Conservation (phyloP, 1,284 basidiomycete species). For the Pascua guehoae region DNA sequence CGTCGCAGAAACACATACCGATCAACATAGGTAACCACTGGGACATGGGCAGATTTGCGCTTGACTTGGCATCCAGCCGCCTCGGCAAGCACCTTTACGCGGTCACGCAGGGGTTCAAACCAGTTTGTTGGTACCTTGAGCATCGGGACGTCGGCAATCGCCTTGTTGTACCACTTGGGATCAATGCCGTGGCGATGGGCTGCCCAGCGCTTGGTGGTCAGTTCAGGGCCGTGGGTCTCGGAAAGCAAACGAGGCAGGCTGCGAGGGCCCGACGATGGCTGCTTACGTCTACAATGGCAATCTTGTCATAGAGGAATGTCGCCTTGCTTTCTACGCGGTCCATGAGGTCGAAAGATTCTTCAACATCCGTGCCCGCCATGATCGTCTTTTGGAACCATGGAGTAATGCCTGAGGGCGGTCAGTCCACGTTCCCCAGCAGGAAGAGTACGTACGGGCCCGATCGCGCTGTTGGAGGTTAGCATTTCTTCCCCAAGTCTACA, state of each 20-base stretch:
- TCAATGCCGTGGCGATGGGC: conserved; percentile 19
- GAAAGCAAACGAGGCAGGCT: background rate
- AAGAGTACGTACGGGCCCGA: background rate
- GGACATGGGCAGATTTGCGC: conserved; percentile 16
- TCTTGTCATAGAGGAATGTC: conserved; percentile 30
- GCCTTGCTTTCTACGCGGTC: conserved; percentile 21
- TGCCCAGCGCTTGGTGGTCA: conserved; percentile 23
- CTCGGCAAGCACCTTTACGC: conserved; percentile 17
- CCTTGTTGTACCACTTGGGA: conserved; percentile 28
- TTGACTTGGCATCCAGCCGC: conserved; percentile 16
- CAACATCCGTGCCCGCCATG: conserved; percentile 25
- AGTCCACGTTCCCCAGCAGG: background rate
- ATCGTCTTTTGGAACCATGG: conserved; percentile 34
- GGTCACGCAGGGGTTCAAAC: conserved; percentile 27
- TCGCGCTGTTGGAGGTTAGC: conserved; percentile 1
- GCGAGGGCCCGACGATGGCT: too few species aligned
- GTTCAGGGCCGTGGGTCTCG: background rate
- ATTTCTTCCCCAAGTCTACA: background rate
- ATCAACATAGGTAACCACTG: conserved; percentile 33
- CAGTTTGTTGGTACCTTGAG: conserved; percentile 22
- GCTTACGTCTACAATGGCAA: conserved; percentile 29
- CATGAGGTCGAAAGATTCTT: conserved; percentile 24
- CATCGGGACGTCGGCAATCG: conserved; percentile 22
- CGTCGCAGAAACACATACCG: conserved; percentile 3
- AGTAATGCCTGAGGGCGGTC: conserved; percentile 16